A percentile compares a stretch with the other conserved stretches of the same genome.
These are phyloP conservation scores for Coemansia sp. DNA, from an alignment of 192 early-diverging fungal species.

Conservation along the genomic window DNA sequence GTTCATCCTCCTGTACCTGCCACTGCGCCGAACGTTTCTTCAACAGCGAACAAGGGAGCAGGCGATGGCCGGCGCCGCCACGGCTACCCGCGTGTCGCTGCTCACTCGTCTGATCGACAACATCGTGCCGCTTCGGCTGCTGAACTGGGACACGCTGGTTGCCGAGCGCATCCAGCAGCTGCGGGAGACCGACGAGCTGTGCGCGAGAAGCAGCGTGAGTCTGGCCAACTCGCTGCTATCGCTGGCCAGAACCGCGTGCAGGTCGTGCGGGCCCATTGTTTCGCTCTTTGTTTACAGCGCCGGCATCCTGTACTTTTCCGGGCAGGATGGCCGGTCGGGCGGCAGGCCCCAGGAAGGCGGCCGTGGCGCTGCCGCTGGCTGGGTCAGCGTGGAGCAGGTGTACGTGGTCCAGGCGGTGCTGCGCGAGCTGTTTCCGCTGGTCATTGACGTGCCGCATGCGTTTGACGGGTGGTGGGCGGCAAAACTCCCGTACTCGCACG, in stretches of 20 bases:
- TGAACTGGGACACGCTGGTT: conserved; percentile 22
- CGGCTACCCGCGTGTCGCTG: conserved; percentile 3
- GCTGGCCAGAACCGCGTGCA: conserved; percentile 18
- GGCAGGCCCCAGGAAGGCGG: not conserved
- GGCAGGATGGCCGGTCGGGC: not conserved
- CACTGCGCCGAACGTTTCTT: conserved; percentile 24
- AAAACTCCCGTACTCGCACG: conserved; percentile 18
- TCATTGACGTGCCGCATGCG: conserved; percentile 38
- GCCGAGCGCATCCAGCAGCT: conserved; percentile 3
- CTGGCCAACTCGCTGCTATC: conserved; percentile 5
- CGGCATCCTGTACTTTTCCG: not conserved
- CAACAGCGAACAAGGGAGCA: not conserved
- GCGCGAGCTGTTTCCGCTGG: conserved; percentile 37
- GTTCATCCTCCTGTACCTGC: conserved; percentile 24
- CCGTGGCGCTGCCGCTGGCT: not conserved
- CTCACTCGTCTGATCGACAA: conserved; percentile 22
- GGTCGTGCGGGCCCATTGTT: conserved; percentile 28
- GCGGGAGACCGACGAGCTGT: conserved; percentile 15
- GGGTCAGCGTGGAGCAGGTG: conserved; percentile 27
- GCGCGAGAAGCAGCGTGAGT: not conserved
- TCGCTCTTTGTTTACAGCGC: conserved; percentile 39
- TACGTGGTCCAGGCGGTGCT: conserved; percentile 36
- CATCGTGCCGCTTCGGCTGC: conserved; percentile 35
- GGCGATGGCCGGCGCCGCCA: not conserved
- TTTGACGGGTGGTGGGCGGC: conserved; percentile 46